These are phyloP conservation scores for Rhinocladiella similis DNA, from an alignment of 2,329 filamentous ascomycete species.

Conservation along the genomic window DNA sequence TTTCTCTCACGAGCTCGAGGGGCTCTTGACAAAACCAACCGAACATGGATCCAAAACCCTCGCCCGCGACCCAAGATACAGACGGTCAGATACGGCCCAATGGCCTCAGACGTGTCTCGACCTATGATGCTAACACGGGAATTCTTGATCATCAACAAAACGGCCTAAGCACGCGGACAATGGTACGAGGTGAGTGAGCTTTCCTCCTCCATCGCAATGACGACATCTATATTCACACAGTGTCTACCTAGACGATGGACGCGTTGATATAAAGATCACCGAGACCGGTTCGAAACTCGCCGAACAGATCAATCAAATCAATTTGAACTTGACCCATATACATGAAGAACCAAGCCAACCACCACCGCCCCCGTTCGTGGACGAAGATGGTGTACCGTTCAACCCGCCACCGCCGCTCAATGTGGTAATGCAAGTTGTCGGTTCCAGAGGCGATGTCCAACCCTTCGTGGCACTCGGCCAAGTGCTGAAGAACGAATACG, in stretches of 20 bases:
- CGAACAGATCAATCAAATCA: constrained; percentile 54
- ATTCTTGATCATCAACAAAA: constrained; percentile 7
- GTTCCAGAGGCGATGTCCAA: constrained; percentile 56
- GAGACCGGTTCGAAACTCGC: constrained; percentile 66
- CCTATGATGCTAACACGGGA: background rate
- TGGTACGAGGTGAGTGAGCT: constrained; percentile 11
- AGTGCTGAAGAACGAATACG: constrained; percentile 47
- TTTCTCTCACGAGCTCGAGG: no score
- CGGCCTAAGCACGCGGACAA: constrained; percentile 7
- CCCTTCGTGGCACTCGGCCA: constrained; percentile 60
- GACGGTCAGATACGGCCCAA: background rate
- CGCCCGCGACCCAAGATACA: background rate
- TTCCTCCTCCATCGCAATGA: background rate
- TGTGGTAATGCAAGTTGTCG: constrained; percentile 58
- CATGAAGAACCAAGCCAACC: constrained; percentile 32
- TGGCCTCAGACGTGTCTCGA: constrained; percentile 1
- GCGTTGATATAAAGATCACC: constrained; percentile 76
- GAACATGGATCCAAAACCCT: no score
- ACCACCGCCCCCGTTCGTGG: constrained; percentile 65
- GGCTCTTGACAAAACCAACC: no score
- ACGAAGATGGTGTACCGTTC: constrained; percentile 58
- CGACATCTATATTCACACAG: background rate
- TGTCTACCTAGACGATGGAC: constrained; percentile 62
- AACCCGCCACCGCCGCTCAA: constrained; percentile 64
- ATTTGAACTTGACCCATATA: constrained; percentile 36